A percentile compares a stretch with the other conserved stretches of the same genome.
These are phyloP conservation scores for Lentithecium fluviatile DNA, from an alignment of 495 filamentous ascomycete genomes.

Conservation along the genomic window DNA sequence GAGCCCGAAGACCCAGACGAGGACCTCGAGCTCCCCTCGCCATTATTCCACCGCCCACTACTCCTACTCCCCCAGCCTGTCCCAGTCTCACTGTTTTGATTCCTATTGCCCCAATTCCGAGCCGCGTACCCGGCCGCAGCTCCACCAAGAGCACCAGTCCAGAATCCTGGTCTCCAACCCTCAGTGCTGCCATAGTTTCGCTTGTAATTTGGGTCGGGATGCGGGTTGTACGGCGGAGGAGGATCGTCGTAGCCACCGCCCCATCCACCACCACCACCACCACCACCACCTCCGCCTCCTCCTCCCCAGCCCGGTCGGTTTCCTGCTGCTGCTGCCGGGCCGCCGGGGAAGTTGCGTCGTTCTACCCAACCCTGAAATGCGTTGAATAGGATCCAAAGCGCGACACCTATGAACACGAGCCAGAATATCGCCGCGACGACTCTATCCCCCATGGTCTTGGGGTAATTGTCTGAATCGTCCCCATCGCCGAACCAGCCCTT, in stretches of 20 bases:
- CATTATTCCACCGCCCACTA: conserved; percentile 39
- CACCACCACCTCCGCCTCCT: conserved; percentile 50
- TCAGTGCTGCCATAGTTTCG: conserved; percentile 35
- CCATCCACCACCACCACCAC: conserved; percentile 42
- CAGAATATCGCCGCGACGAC: conserved; percentile 38
- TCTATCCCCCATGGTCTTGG: conserved; percentile 16
- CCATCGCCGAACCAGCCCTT: conserved; percentile 23
- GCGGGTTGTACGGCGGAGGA: conserved; percentile 57
- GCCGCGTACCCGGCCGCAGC: conserved; percentile 69
- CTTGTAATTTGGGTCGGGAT: conserved; percentile 37
- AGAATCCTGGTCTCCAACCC: conserved; percentile 84
- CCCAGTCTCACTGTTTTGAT: conserved; percentile 7
- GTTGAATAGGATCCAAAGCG: conserved; percentile 53
- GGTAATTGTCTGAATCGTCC: conserved; percentile 1
- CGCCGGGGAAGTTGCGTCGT: not conserved
- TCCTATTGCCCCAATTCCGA: conserved; percentile 47
- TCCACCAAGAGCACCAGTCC: conserved; percentile 72
- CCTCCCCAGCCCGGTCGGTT: conserved; percentile 41
- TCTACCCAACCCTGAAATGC: conserved; percentile 39
- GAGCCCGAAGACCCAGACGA: conserved; percentile 43
- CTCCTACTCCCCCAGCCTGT: conserved; percentile 22
- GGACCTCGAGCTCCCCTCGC: conserved; percentile 42
- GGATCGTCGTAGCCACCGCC: conserved; percentile 53
- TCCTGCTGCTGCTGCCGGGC: conserved; percentile 22
- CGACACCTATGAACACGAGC: conserved; percentile 47